Evolutionary conservation across 1,284 basidiomycete genomes (phyloP).

Genomic region (Ganoderma sp.): DNA sequence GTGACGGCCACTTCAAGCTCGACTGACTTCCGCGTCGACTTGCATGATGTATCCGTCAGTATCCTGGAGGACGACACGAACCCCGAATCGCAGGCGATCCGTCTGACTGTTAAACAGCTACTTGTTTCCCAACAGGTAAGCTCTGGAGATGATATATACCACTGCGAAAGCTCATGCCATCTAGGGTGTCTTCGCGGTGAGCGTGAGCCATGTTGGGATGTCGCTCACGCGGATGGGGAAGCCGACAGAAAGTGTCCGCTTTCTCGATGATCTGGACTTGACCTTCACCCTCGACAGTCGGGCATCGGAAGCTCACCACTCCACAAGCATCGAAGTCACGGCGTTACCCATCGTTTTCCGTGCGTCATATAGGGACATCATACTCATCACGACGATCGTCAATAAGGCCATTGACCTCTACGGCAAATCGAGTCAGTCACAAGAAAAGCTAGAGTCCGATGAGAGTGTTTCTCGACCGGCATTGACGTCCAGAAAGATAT

Average conservation of each 20-base stretch:
- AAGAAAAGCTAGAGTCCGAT: slow-evolving; percentile 15
- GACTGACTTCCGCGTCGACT: slow-evolving; percentile 81
- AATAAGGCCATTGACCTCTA: slow-evolving; percentile 86
- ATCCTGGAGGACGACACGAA: slow-evolving; percentile 89
- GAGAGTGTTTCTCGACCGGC: slow-evolving; percentile 19
- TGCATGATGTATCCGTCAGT: slow-evolving; percentile 91
- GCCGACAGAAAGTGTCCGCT: slow-evolving; percentile 83
- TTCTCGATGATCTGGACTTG: slow-evolving; percentile 93
- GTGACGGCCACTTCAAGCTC: slow-evolving; percentile 32
- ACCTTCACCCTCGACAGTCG: slow-evolving; percentile 89
- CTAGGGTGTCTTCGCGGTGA: slow-evolving; percentile 84
- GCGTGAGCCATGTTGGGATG: slow-evolving; percentile 89
- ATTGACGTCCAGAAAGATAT: slow-evolving; percentile 25
- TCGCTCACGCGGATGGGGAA: slow-evolving; percentile 91
- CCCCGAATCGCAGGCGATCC: slow-evolving; percentile 86
- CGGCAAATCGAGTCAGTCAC: slow-evolving; percentile 34
- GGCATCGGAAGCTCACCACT: slow-evolving; percentile 73
- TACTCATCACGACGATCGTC: slow-evolving; percentile 87
- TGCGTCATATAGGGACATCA: slow-evolving; percentile 92
- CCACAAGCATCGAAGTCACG: slow-evolving; percentile 86
- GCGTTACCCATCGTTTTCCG: slow-evolving; percentile 88
- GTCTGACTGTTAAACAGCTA: slow-evolving; percentile 84
- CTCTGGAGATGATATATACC: background rate
- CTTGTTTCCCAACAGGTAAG: slow-evolving; percentile 90
- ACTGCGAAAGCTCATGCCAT: background rate